Percentiles rank a stretch among this genome's conserved stretches.
phyloP scores from a whole-genome alignment of 306 rosid species.

The Cicer pinnatifidum region DNA sequence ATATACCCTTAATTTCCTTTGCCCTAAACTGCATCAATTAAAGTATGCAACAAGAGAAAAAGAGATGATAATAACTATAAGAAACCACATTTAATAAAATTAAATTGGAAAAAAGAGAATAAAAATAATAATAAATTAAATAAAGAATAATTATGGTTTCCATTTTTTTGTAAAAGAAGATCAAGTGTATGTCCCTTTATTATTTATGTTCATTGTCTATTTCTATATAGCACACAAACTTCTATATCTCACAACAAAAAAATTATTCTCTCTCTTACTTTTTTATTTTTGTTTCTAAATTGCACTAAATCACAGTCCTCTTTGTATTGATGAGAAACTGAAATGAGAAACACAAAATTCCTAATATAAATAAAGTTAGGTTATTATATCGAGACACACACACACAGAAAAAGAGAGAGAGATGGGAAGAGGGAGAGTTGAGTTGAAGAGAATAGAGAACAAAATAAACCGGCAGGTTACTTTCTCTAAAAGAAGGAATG shows the following conservation, averaged over 20 bases:
- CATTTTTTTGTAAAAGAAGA: conserved; percentile 55
- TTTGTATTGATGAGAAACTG: conserved; percentile 37
- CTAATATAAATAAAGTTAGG: conserved; percentile 40
- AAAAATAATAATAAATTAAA: conserved; percentile 36
- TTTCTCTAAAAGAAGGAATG: conserved; percentile 62
- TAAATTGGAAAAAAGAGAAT: conserved; percentile 52
- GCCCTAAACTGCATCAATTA: conserved; percentile 45
- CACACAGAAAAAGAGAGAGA: conserved; percentile 33
- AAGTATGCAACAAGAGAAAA: conserved; percentile 11
- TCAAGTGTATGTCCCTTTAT: conserved; percentile 48
- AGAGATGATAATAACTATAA: conserved; percentile 2
- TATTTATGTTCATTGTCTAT: conserved; percentile 48
- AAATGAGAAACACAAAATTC: conserved; percentile 21
- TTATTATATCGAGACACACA: conserved; percentile 43
- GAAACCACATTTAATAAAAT: conserved; percentile 43
- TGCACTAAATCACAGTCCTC: conserved; percentile 38
- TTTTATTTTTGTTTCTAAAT: conserved; percentile 13
- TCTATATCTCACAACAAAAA: conserved; percentile 36
- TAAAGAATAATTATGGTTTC: conserved; percentile 54
- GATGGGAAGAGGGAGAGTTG: conserved; percentile 90
- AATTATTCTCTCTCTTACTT: background rate
- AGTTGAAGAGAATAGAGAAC: conserved; percentile 87
- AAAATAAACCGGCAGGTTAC: conserved; percentile 61
- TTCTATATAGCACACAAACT: conserved; percentile 55
- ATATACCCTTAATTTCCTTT: conserved; percentile 29